phyloP scores from a whole-genome alignment of 164 flowering plant genomes.

The Taxillus chinensis region DNA sequence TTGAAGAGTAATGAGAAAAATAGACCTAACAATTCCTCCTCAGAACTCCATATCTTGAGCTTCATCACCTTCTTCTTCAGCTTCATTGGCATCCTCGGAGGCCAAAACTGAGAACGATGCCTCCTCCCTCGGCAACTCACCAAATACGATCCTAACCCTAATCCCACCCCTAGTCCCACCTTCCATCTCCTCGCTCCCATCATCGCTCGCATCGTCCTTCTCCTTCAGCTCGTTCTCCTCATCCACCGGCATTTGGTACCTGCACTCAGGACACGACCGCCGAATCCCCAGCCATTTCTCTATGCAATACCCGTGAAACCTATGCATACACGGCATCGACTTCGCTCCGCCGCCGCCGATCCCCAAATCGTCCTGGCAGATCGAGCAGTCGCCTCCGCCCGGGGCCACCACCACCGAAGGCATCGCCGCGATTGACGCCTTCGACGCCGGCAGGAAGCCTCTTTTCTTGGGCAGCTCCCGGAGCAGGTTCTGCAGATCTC shows the following conservation, averaged over 20 bases:
- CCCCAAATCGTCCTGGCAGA: slow-evolving; percentile 22
- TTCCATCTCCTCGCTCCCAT: too few relatives aligned
- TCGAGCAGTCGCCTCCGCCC: slow-evolving; percentile 13
- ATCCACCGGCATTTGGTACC: slow-evolving; percentile 20
- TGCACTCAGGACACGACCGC: slow-evolving; percentile 31
- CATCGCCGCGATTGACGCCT: slow-evolving; percentile 23
- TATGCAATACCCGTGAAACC: slow-evolving; percentile 21
- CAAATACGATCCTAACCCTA: too few relatives aligned
- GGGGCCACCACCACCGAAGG: slow-evolving; percentile 9
- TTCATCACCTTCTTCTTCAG: too few relatives aligned
- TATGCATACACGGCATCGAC: slow-evolving; percentile 34
- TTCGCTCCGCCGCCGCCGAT: slow-evolving; percentile 2
- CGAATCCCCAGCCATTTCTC: slow-evolving; percentile 22
- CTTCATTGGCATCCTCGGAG: too few relatives aligned
- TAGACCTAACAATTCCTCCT: too few relatives aligned
- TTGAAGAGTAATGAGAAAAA: too few relatives aligned
- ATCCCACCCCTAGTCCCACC: too few relatives aligned
- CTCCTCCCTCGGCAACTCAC: too few relatives aligned
- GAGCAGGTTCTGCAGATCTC: neutral
- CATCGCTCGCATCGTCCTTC: too few relatives aligned
- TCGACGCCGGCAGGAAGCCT: slow-evolving; percentile 19
- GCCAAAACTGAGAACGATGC: too few relatives aligned
- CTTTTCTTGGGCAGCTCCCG: neutral
- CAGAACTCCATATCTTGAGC: too few relatives aligned
- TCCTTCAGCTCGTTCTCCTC: neutral